Evolutionary conservation across 2,329 filamentous ascomycete species (phyloP), one percentile per base, ranked within the genome.

Genomic region (Zymoseptoria crescenta): DNA sequence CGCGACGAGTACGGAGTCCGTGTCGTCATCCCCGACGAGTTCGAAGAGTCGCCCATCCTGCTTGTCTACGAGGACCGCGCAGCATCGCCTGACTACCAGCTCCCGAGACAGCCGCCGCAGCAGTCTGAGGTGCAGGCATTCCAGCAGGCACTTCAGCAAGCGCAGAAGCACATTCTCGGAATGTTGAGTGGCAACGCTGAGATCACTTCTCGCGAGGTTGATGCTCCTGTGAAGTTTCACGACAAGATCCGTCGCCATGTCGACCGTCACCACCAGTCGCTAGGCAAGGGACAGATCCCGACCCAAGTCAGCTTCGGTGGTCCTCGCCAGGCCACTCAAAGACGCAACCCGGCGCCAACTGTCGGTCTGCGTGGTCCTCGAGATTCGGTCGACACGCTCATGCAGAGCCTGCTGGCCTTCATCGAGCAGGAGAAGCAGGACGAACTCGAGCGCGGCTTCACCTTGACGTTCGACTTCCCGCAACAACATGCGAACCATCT

Each of bases 401-500:
- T 83, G 29, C 76, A 81, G 41, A 94, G 92, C 78, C 84, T 96
- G 56, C 76, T 83, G 59, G 83, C 83, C 6, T 97, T 96, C 70
- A 80, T 97, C 21, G 86, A 88, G 70, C 88, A 95, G 72, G 91
- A 96, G 75, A 89, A 92, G 77, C 83, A 90, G 73, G 92, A 97
- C 62, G 93, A 97, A 75, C 89, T 94, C 72, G 93, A 97, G 76
- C 89, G 93, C 60, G 91, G 90, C 51, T 95, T 92, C 76, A 91
- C 85, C 2, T 79, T 89, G 60, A 85, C 83, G 27, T 97, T 97
- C 66, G 91, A 96, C 64, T 99, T 96, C 78, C 93, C 93, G 7
- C 89, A 96, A 72, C 95, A 96, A 76, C 95, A 86, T 71, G 91
- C 92, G 64, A 96, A 96, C 74, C 88, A 96, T 72, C 82, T 88